Evolutionary conservation across 495 filamentous ascomycete genomes (phyloP), one percentile per base, ranked within the genome.

Genomic region (Xylaria castorea): DNA sequence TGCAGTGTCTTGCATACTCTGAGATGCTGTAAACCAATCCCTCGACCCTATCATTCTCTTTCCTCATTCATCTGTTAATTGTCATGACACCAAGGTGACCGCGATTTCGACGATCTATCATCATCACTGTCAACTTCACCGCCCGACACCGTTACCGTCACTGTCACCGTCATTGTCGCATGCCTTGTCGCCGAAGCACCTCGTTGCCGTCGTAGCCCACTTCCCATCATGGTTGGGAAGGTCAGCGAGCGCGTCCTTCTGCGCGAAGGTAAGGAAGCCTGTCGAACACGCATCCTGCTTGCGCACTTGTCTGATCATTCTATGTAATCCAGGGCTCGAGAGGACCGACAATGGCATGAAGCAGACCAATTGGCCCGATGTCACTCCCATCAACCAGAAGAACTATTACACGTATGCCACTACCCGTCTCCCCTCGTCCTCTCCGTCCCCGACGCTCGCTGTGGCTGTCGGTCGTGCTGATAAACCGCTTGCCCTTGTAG

Each of bases 331-430:
- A 97, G 96, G 96, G 71, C 90, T 99, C 57, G 93, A 96, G 81
- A 87, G 95, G 74, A 98, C 97, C 48, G 96, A 99, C 84, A 99
- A 99, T 87, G 94, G 95, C 79, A 94, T 99, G 89, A 94, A 94
- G 78, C 89, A 93, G 65, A 94, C 94, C 32, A 95, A 87, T 81
- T 99, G 96, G 96, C 97, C 96, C 25, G 91, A 94, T 75, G 89
- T 97, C 53, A 86, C 87, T 20, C 91, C 94, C 77, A 99, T 99
- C 80, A 99, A 99, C 78, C 96, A 99, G 79, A 99, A 99, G 83
- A 99, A 99, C 82, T 99, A 99, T 82, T 99, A 99, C 77, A 99
- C 96, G 94, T 97, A 87, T 68, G 94, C 86, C 27, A 66, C 67
- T 27, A 51, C 22, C 32, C 51, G 40, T 42, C 61, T 22, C 40